Evolutionary conservation across 352 stramenopile genomes (phyloP), one percentile per base, ranked within the genome.

Genomic region (Pythium aphanidermatum): DNA sequence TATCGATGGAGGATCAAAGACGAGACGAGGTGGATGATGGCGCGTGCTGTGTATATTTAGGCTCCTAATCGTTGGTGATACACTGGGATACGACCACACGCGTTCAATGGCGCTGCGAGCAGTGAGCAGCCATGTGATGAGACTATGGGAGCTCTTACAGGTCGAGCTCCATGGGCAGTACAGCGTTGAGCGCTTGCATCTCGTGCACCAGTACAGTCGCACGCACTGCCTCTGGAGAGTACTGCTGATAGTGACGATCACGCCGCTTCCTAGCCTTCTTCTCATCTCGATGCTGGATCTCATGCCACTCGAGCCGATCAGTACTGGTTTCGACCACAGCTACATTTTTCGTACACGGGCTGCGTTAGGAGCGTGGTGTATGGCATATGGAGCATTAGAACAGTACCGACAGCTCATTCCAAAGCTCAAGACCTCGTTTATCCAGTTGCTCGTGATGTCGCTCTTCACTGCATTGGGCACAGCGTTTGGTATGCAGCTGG

Each of bases 141-240:
- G 20, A 16, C 26, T 40, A 21, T 53, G 46, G 35, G 35, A 46
- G 16, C 17, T 14, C 2, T 12, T 46, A 14, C 46, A 55, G 26
- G 37, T 55, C 28, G 36, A 55, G 30, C 37, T 55, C 36, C 46
- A 55, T 19, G 46, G 46, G 9, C 37, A 42, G 27, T 55, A 55
- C 37, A 41, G 36, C 1, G 29, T 47, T 29, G 46, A 55, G 36
- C 26, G 46, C 2, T 21, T 55, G 12, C 21, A 40, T 19, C 20
- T 12, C 10, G 9, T 47, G 19, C n/a, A 55, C 20, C 13, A 40
- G 13, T 55, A 47, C 46, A 30, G n/a, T 3, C 20, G 17, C 28
- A 23, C 20, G 7, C 14, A 5, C 19, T 39, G 14, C 3, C 20
- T 40, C 3, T 8, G 23, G 24, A 24, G 46, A 3, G 28, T 47